Evolutionary conservation across 148 eudicot genomes (phyloP).

Genomic region (Fallopia convolvulus): DNA sequence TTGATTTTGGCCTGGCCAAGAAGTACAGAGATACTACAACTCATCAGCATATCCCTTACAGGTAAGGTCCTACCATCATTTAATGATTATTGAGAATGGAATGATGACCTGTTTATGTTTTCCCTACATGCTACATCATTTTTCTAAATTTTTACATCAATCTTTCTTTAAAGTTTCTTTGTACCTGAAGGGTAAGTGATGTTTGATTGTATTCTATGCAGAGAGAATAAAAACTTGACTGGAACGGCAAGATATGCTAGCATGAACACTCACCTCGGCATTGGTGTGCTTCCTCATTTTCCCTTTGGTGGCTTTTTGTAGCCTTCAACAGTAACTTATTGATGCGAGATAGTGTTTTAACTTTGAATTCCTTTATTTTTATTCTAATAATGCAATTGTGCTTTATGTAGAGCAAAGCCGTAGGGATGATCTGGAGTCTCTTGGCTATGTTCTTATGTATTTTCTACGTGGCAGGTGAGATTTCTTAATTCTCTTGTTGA

Average conservation of each 20-base stretch:
- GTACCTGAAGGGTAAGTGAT: neutral
- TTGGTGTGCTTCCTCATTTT: slow-evolving; percentile 39
- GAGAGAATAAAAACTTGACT: slow-evolving; percentile 94
- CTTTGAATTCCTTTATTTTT: neutral
- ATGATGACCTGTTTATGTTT: neutral
- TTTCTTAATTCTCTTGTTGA: neutral
- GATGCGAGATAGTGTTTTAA: neutral
- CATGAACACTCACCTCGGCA: slow-evolving; percentile 94
- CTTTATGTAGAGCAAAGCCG: slow-evolving; percentile 74
- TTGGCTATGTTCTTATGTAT: slow-evolving; percentile 90
- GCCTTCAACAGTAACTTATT: neutral
- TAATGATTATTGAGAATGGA: neutral
- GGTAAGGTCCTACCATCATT: slow-evolving; percentile 32
- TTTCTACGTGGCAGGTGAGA: slow-evolving; percentile 85
- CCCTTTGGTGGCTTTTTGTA: neutral
- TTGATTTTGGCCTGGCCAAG: slow-evolving; percentile 96
- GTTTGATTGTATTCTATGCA: slow-evolving; percentile 22
- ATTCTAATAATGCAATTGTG: slow-evolving; percentile 16
- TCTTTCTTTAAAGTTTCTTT: neutral
- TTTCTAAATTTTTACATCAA: neutral
- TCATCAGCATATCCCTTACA: slow-evolving; percentile 92
- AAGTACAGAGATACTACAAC: slow-evolving; percentile 75
- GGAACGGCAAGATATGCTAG: slow-evolving; percentile 98
- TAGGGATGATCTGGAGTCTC: slow-evolving; percentile 96
- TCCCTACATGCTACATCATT: neutral